These are phyloP conservation scores for Termitomyces sp. DNA, from an alignment of 768 basidiomycete genomes.

Conservation along the genomic window DNA sequence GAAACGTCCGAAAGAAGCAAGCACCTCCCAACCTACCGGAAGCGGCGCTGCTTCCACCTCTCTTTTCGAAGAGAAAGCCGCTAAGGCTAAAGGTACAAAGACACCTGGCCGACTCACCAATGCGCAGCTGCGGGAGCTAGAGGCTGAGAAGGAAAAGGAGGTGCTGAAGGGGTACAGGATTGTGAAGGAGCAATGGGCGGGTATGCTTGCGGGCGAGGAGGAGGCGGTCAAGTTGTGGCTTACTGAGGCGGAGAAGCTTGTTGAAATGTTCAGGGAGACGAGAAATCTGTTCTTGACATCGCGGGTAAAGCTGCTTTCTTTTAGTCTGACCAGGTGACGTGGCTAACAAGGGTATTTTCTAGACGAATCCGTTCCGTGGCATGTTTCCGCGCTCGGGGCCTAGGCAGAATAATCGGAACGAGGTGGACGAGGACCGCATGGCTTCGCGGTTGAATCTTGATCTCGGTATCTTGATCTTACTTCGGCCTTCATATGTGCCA, in stretches of 20 bases:
- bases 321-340: background rate
- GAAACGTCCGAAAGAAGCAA: constrained; percentile 29
- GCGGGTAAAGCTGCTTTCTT: constrained; percentile 42
- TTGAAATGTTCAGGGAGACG: constrained; percentile 88
- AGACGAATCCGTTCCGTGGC: constrained; percentile 57
- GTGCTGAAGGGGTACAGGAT: constrained; percentile 52
- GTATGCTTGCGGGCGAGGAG: constrained; percentile 36
- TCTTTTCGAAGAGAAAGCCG: constrained; percentile 54
- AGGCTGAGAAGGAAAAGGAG: constrained; percentile 61
- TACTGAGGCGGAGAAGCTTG: constrained; percentile 75
- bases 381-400: constrained; percentile 54
- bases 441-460: constrained; percentile 72
- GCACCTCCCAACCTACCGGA: constrained; percentile 15
- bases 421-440: constrained; percentile 67
- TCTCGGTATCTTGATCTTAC: constrained; percentile 40
- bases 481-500: background rate
- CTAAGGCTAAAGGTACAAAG: constrained; percentile 18
- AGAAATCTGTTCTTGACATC: constrained; percentile 76
- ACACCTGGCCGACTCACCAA: constrained; percentile 44
- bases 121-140: constrained; percentile 57
- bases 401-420: constrained; percentile 33
- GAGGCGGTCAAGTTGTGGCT: constrained; percentile 72
- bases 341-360: constrained; percentile 5
- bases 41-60: constrained; percentile 31
- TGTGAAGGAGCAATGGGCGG: constrained; percentile 58